phyloP scores from a whole-genome alignment of 352 stramenopile species.

The Peronosclerospora sorghi region DNA sequence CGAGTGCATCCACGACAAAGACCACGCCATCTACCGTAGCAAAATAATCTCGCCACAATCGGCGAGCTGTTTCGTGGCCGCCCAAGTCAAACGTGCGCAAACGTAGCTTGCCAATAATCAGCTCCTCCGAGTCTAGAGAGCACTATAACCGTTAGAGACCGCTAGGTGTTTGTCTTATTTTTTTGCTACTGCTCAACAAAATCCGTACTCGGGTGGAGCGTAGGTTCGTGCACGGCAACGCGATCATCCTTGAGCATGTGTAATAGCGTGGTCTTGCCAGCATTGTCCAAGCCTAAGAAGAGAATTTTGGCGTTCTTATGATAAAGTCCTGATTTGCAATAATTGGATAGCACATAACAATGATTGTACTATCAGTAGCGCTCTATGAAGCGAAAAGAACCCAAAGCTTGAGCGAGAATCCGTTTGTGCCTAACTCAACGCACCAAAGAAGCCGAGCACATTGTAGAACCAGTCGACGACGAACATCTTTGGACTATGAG shows the following conservation, averaged over 20 bases:
- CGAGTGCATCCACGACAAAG: conserved; percentile 98
- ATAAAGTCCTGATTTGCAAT: conserved; percentile 89
- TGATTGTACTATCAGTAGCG: not conserved
- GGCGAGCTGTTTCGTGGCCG: conserved; percentile 95
- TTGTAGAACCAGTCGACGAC: conserved; percentile 95
- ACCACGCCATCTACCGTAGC: conserved; percentile 98
- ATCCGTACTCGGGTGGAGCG: conserved; percentile 88
- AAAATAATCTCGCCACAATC: conserved; percentile 99
- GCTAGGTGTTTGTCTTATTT: too few relatives aligned
- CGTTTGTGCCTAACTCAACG: conserved; percentile 8
- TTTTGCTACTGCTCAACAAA: not conserved
- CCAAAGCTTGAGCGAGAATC: not conserved
- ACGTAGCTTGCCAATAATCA: conserved; percentile 95
- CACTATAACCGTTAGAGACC: not conserved
- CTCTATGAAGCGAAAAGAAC: too few relatives aligned
- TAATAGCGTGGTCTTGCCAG: conserved; percentile 99
- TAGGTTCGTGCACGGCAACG: conserved; percentile 93
- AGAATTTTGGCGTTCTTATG: conserved; percentile 99
- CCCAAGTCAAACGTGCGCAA: conserved; percentile 99
- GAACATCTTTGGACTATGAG: conserved; percentile 62
- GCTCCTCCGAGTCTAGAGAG: conserved; percentile 75
- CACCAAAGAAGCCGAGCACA: conserved; percentile 88
- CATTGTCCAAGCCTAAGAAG: conserved; percentile 99
- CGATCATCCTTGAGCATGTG: conserved; percentile 99
- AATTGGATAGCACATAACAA: not conserved